Base-by-base conservation (phyloP, 1,284 basidiomycete species). In the Apiotrichum mycotoxinovorans region DNA sequence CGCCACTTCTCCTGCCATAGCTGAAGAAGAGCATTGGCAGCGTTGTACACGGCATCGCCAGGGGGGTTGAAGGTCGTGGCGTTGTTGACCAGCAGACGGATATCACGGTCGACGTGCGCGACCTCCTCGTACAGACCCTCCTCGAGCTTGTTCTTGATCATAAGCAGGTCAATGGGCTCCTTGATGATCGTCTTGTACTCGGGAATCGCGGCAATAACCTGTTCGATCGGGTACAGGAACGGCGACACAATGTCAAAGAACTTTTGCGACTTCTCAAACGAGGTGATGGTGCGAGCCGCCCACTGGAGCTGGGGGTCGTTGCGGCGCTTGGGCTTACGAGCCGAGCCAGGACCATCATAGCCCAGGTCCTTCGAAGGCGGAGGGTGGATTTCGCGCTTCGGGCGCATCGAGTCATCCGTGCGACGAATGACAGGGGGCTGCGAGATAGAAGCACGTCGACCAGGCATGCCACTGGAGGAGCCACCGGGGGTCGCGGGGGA, bases 381-480 rank as follows among this genome's bases (percentile, higher is more conserved):
- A 14, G 94, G 91, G 69, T 97, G 93, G 40, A 97, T 94, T 75
- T 98, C 95, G 52, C 95, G 89, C 79, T 97, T 97, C 0, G 95
- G 95, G 22, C 95, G 85, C n/a, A 84, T 83, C 27, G 78, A 79
- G 60, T 84, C 79, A 44, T 80, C 81, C 14, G 75, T 76, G 9
- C 76, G 72, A 25, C 76, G 73, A 35, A 74, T 71, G 27, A 65
- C 66, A 8, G 76, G 76, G 10, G 71, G 65, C 53, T 75, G 74
- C 2, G 73, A 73, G 42, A 75, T 60, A 25, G 72, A 74, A 11
- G 64, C 63, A 27, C 73, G 66, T 25, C 71, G 70, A 26, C 65
- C 57, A 41, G 27, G 37, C 38, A 43, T 43, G 44, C 30, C 26
- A 54, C 56, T 4, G 44, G 58, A 59, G 3, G 62, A 55, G 17